A percentile compares a stretch with the other conserved stretches of the same genome.
Evolutionary conservation across 164 flowering plant species (phyloP).

Genomic region (Tinospora cordifolia): DNA sequence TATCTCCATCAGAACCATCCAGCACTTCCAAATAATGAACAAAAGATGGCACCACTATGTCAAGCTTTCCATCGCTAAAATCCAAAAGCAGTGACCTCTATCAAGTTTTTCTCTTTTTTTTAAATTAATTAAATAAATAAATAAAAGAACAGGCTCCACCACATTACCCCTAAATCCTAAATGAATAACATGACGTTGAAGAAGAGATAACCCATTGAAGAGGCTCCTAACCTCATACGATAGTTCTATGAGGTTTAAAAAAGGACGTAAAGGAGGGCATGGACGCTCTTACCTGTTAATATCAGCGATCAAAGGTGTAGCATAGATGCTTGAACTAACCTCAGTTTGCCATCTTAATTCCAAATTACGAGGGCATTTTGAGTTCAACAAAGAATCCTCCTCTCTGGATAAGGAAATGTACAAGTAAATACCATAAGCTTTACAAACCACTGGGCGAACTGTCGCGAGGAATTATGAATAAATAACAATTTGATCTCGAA

Average conservation of each 20-base stretch:
- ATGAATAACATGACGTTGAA: background rate
- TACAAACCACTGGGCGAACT: too few relatives aligned
- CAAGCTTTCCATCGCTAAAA: slow-evolving; percentile 93
- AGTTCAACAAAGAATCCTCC: slow-evolving; percentile 76
- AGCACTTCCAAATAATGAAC: slow-evolving; percentile 96
- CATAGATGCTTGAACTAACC: slow-evolving; percentile 94
- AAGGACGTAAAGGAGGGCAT: background rate
- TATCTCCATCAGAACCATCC: slow-evolving; percentile 99
- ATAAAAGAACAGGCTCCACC: too few relatives aligned
- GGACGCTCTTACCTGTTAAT: slow-evolving; percentile 57
- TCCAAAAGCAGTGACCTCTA: slow-evolving; percentile 4
- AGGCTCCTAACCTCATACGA: too few relatives aligned
- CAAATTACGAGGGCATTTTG: slow-evolving; percentile 80
- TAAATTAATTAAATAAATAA: too few relatives aligned
- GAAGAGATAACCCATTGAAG: background rate
- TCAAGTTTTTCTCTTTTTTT: background rate
- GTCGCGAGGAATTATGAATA: background rate
- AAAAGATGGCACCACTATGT: slow-evolving; percentile 91
- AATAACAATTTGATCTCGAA: background rate
- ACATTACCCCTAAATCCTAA: background rate
- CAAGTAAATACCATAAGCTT: background rate
- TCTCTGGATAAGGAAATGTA: slow-evolving; percentile 41
- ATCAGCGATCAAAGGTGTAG: slow-evolving; percentile 91
- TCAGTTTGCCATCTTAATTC: slow-evolving; percentile 98
- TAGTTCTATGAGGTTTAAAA: too few relatives aligned